phyloP scores from a whole-genome alignment of 208 protist species.

The Crithidia mellificae region DNA sequence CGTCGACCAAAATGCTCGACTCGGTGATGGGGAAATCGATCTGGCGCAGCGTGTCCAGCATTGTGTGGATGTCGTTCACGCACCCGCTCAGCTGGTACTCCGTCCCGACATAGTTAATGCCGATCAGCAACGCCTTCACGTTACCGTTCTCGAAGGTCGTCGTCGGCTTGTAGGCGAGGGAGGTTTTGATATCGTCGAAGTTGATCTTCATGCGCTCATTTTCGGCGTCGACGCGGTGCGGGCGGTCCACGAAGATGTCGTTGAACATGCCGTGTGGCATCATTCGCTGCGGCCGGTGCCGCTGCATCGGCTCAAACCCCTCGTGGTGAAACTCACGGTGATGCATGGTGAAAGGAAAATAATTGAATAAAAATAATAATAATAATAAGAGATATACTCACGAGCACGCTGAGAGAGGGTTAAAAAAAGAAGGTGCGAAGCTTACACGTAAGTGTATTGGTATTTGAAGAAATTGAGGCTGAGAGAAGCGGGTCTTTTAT shows the following conservation, averaged over 20 bases:
- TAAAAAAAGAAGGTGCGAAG: no score
- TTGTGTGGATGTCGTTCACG: constrained; percentile 84
- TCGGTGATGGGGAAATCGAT: constrained; percentile 83
- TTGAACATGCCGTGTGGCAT: constrained; percentile 55
- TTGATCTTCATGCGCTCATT: constrained; percentile 40
- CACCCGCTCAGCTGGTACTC: constrained; percentile 70
- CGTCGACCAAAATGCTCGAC: constrained; percentile 86
- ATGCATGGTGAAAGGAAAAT: neutral
- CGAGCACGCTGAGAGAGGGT: no score
- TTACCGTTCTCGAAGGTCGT: constrained; percentile 52
- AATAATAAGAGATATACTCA: no score
- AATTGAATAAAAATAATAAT: no score
- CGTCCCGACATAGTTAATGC: constrained; percentile 89
- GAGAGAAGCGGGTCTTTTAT: no score
- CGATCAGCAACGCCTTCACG: constrained; percentile 88
- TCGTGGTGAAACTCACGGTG: neutral
- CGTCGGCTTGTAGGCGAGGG: constrained; percentile 65
- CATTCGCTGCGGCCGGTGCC: constrained; percentile 16
- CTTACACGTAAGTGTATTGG: no score
- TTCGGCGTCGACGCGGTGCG: constrained; percentile 61
- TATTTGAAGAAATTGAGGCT: no score
- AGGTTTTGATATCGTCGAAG: constrained; percentile 65
- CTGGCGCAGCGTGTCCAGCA: constrained; percentile 74
- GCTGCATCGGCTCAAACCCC: constrained; percentile 21
- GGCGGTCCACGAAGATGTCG: constrained; percentile 44